Evolutionary conservation across 805 yeast species (phyloP).

Genomic region (Pichia phayaonensis): DNA sequence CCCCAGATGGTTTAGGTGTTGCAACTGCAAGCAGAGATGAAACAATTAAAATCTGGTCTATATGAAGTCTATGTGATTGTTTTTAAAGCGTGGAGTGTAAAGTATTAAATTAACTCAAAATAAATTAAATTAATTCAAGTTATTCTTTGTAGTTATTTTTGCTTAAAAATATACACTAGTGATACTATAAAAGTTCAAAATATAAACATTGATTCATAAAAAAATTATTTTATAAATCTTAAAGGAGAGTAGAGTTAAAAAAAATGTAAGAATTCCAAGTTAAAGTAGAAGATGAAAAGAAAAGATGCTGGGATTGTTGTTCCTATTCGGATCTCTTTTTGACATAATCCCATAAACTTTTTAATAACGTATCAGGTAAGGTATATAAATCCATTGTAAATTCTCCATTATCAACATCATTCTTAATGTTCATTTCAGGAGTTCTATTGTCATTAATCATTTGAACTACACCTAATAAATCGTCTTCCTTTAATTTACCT

Average conservation of each 20-base stretch:
- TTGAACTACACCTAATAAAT: conserved; percentile 88
- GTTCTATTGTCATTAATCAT: conserved; percentile 96
- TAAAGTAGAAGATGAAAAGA: background rate
- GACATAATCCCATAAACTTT: conserved; percentile 92
- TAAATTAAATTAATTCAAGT: no score
- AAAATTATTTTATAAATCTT: no score
- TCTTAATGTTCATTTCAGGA: conserved; percentile 89
- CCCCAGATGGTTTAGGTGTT: conserved; percentile 70
- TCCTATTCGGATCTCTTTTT: conserved; percentile 46
- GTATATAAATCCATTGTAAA: conserved; percentile 94
- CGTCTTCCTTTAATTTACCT: conserved; percentile 85
- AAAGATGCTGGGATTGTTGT: no score
- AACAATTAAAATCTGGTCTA: conserved; percentile 59
- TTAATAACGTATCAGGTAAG: conserved; percentile 81
- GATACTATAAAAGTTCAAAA: background rate
- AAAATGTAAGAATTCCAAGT: background rate
- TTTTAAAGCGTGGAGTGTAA: no score
- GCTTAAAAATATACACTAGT: background rate
- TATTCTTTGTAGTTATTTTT: background rate
- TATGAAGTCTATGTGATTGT: background rate
- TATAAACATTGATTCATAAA: background rate
- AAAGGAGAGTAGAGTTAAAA: no score
- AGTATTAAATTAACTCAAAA: background rate
- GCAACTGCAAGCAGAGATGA: conserved; percentile 80
- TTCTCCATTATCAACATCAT: conserved; percentile 95